Conservation (phyloP, 192 early-diverging fungal species). For the Rhizophagus sp. region DNA sequence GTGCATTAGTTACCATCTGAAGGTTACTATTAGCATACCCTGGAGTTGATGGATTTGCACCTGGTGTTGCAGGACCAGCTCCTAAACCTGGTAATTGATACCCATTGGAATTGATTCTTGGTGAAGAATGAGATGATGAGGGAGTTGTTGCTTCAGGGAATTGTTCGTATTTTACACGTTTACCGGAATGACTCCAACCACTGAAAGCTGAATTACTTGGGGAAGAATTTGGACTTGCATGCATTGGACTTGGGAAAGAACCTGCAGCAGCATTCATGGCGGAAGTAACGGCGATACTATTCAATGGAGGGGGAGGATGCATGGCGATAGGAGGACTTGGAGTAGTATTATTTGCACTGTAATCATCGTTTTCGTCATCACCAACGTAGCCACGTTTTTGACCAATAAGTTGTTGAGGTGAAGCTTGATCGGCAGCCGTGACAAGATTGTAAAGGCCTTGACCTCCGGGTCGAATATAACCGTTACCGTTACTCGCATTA, state of each 20-base stretch:
- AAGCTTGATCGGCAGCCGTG: slow-evolving; percentile 23
- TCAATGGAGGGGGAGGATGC: slow-evolving; percentile 31
- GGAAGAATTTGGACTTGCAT: slow-evolving; percentile 26
- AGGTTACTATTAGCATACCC: slow-evolving; percentile 21
- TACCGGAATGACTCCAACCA: slow-evolving; percentile 23
- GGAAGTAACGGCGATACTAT: slow-evolving; percentile 7
- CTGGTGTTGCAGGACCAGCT: slow-evolving; percentile 12
- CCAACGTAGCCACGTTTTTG: slow-evolving; percentile 25
- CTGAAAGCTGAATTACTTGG: slow-evolving; percentile 21
- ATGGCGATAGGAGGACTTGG: slow-evolving; percentile 27
- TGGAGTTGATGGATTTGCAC: slow-evolving; percentile 15
- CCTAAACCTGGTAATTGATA: slow-evolving; percentile 28
- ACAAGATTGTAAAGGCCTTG: slow-evolving; percentile 22
- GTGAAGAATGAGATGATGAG: slow-evolving; percentile 27
- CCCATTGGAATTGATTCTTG: background rate
- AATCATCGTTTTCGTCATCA: slow-evolving; percentile 23
- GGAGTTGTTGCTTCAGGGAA: slow-evolving; percentile 24
- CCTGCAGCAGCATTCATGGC: slow-evolving; percentile 26
- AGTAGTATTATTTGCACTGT: slow-evolving; percentile 27
- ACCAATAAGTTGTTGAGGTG: slow-evolving; percentile 24
- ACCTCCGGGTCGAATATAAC: slow-evolving; percentile 5
- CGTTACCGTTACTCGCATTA: slow-evolving; percentile 6
- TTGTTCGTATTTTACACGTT: slow-evolving; percentile 30
- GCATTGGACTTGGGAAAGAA: slow-evolving; percentile 31
- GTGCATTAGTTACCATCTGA: slow-evolving; percentile 30